Conservation (phyloP, 169 alveolate species). For the Plasmodium inui region DNA sequence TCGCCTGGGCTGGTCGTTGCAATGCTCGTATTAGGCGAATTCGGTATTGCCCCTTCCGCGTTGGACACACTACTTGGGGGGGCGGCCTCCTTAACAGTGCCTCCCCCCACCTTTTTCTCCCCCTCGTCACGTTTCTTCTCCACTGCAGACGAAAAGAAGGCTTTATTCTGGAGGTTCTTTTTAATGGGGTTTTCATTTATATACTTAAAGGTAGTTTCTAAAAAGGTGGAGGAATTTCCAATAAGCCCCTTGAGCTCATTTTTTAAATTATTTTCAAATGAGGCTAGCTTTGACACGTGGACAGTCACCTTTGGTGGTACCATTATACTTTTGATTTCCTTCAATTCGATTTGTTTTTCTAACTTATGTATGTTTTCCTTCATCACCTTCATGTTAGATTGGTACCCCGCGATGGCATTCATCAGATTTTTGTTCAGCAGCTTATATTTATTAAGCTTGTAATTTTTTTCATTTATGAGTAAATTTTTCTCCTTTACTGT, state of each 20-base stretch:
- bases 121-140: constrained; percentile 20
- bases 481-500: constrained; percentile 49
- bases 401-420: constrained; percentile 14
- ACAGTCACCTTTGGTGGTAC: constrained; percentile 65
- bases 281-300: constrained; percentile 29
- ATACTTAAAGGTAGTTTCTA: constrained; percentile 75
- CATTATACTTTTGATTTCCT: constrained; percentile 33
- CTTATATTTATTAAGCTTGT: constrained; percentile 44
- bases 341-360: constrained; percentile 56
- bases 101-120: background rate
- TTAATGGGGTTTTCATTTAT: constrained; percentile 71
- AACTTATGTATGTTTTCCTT: constrained; percentile 74
- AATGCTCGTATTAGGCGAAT: background rate
- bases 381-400: constrained; percentile 19
- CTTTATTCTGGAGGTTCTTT: constrained; percentile 58
- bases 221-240: constrained; percentile 72
- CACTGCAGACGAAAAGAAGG: constrained; percentile 40
- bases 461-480: constrained; percentile 63
- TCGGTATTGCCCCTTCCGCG: background rate
- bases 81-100: constrained; percentile 1
- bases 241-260: constrained; percentile 62
- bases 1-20: background rate
- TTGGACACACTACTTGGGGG: background rate
- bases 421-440: constrained; percentile 15
- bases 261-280: constrained; percentile 73